Evolutionary conservation across 805 yeast genomes (phyloP).

Genomic region (Saccharomycopsis olivae): DNA sequence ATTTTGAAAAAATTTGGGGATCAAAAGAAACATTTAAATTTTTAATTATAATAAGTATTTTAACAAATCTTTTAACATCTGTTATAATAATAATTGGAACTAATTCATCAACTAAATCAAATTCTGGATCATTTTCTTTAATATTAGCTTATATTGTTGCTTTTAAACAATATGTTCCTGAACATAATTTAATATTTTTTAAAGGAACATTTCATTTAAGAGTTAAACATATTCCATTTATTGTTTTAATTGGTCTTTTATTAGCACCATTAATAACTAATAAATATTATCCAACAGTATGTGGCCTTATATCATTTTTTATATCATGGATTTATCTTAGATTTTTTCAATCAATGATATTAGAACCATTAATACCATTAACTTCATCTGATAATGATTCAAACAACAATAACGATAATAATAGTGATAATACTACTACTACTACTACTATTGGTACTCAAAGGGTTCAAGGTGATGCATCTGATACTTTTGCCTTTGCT

Average conservation of each 20-base stretch:
- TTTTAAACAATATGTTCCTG: constrained; percentile 55
- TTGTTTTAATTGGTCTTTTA: constrained; percentile 25
- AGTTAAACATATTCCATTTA: constrained; percentile 54
- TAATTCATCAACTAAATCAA: constrained; percentile 24
- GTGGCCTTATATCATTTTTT: constrained; percentile 37
- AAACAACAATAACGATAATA: constrained; percentile 9
- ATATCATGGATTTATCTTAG: constrained; percentile 70
- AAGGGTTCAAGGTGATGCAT: constrained; percentile 67
- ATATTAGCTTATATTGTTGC: constrained; percentile 51
- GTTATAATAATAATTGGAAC: constrained; percentile 13
- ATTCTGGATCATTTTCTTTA: constrained; percentile 45
- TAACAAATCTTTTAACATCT: constrained; percentile 46
- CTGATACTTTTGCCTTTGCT: constrained; percentile 76
- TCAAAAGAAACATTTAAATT: constrained; percentile 40
- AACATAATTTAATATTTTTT: constrained; percentile 42
- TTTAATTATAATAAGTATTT: constrained; percentile 34
- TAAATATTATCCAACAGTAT: constrained; percentile 14
- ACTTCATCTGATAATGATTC: constrained; percentile 18
- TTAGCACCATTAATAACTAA: constrained; percentile 22
- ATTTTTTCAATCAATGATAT: constrained; percentile 53
- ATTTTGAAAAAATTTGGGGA: constrained; percentile 60
- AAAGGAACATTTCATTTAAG: constrained; percentile 39
- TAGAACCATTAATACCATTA: constrained; percentile 45
- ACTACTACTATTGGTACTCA: constrained; percentile 22
- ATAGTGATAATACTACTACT: constrained; percentile 17